Conservation (phyloP, 768 basidiomycete genomes). For the Podaxis mareebaensis region DNA sequence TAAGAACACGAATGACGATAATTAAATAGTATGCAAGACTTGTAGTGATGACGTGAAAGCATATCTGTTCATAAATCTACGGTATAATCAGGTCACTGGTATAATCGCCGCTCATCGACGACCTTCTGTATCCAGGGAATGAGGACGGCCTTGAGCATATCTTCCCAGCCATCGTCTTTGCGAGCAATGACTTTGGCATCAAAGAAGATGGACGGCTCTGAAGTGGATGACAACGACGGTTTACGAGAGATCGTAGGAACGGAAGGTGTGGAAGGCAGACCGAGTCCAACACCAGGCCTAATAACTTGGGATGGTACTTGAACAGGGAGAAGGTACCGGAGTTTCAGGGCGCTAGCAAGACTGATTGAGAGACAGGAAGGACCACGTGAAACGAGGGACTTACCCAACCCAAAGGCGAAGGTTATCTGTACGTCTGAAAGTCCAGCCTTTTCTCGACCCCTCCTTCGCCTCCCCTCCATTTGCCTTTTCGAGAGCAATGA, state of each 20-base stretch:
- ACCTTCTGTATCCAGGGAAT: slow-evolving; percentile 68
- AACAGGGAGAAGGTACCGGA: slow-evolving; percentile 79
- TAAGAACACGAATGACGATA: neutral
- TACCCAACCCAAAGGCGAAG: slow-evolving; percentile 84
- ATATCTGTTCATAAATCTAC: neutral
- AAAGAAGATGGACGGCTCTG: slow-evolving; percentile 44
- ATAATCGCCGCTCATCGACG: slow-evolving; percentile 50
- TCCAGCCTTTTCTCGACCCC: slow-evolving; percentile 66
- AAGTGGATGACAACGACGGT: slow-evolving; percentile 20
- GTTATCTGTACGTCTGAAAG: slow-evolving; percentile 86
- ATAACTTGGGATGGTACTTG: slow-evolving; percentile 45
- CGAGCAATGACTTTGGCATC: slow-evolving; percentile 74
- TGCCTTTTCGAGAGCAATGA: slow-evolving; percentile 62
- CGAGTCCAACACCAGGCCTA: slow-evolving; percentile 20
- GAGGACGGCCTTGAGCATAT: slow-evolving; percentile 68
- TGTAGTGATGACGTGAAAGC: neutral
- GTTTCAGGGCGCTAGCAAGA: slow-evolving; percentile 65
- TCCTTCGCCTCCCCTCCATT: slow-evolving; percentile 35
- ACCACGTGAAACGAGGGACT: slow-evolving; percentile 28
- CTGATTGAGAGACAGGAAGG: neutral
- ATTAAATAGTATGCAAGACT: neutral
- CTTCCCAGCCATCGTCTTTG: slow-evolving; percentile 78
- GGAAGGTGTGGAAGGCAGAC: slow-evolving; percentile 25
- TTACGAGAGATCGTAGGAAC: slow-evolving; percentile 20
- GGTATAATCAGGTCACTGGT: slow-evolving; percentile 7